Conservation (phyloP, 192 early-diverging fungal species). For the Coemansia sp. region DNA sequence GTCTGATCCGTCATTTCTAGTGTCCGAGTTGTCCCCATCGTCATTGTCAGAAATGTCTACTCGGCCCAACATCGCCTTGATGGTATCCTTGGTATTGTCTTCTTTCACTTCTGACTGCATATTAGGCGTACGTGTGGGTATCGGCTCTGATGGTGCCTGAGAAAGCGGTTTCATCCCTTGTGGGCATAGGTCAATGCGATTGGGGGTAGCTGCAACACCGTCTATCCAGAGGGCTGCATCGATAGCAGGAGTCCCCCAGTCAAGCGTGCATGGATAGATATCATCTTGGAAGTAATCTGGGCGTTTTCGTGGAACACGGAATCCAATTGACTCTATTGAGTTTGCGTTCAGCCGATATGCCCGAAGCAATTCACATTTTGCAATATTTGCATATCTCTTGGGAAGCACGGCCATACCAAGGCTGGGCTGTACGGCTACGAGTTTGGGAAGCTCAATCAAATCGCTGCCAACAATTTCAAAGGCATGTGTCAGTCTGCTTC, state of each 20-base stretch:
- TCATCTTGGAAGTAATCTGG: conserved; percentile 93
- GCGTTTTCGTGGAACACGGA: conserved; percentile 76
- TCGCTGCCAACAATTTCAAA: conserved; percentile 62
- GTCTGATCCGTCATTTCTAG: conserved; percentile 9
- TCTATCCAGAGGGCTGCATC: conserved; percentile 62
- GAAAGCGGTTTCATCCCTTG: conserved; percentile 55
- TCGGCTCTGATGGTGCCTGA: conserved; percentile 41
- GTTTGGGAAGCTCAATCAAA: conserved; percentile 59
- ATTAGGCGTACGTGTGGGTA: conserved; percentile 11
- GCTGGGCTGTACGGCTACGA: conserved; percentile 62
- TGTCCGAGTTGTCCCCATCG: not conserved
- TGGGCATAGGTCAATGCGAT: conserved; percentile 43
- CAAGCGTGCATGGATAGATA: conserved; percentile 69
- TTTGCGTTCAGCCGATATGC: conserved; percentile 68
- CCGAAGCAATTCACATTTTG: conserved; percentile 68
- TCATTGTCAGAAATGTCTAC: conserved; percentile 18
- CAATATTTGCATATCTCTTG: conserved; percentile 67
- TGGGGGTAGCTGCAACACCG: conserved; percentile 19
- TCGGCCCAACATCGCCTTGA: conserved; percentile 34
- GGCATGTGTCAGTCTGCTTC: conserved; percentile 74
- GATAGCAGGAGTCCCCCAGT: conserved; percentile 56
- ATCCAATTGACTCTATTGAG: conserved; percentile 71
- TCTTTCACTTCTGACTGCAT: conserved; percentile 8
- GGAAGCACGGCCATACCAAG: conserved; percentile 74
- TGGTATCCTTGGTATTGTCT: conserved; percentile 40